Conservation (phyloP, 1,284 basidiomycete genomes). For the Cutaneotrichosporon cyanovorans region DNA sequence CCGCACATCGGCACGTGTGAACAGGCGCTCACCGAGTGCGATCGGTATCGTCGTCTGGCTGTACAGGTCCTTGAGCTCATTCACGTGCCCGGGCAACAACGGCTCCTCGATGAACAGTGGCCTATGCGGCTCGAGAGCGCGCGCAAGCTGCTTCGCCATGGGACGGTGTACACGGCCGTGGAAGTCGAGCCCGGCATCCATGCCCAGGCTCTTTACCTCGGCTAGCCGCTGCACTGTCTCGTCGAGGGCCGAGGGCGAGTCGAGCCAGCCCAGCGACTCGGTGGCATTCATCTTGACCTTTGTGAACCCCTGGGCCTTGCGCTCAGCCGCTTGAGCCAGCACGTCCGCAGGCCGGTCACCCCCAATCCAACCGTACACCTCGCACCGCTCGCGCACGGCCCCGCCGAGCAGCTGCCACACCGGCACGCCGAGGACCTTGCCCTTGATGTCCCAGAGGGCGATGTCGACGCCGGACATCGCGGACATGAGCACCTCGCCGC, state of each 20-base stretch:
- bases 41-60: constrained; percentile 49
- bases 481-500: constrained; percentile 63
- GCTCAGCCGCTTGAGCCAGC: constrained; percentile 54
- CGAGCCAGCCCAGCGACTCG: constrained; percentile 47
- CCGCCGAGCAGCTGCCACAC: constrained; percentile 68
- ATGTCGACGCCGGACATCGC: constrained; percentile 51
- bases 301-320: constrained; percentile 65
- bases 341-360: constrained; percentile 64
- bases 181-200: constrained; percentile 57
- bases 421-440: constrained; percentile 66
- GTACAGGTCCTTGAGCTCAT: constrained; percentile 48
- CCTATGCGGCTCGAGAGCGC: constrained; percentile 57
- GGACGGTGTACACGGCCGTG: constrained; percentile 58
- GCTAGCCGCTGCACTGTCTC: constrained; percentile 58
- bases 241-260: constrained; percentile 51
- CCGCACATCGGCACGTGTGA: constrained; percentile 60
- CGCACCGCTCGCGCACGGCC: constrained; percentile 50
- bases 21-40: constrained; percentile 62
- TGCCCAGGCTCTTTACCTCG: constrained; percentile 56
- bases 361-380: constrained; percentile 44
- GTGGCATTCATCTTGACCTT: constrained; percentile 62
- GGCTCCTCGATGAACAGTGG: constrained; percentile 73
- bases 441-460: constrained; percentile 64
- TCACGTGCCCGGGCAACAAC: constrained; percentile 52
- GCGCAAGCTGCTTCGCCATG: constrained; percentile 69